Evolutionary conservation across 2,329 filamentous ascomycete species (phyloP).

Genomic region (Cladorrhinum sp.): DNA sequence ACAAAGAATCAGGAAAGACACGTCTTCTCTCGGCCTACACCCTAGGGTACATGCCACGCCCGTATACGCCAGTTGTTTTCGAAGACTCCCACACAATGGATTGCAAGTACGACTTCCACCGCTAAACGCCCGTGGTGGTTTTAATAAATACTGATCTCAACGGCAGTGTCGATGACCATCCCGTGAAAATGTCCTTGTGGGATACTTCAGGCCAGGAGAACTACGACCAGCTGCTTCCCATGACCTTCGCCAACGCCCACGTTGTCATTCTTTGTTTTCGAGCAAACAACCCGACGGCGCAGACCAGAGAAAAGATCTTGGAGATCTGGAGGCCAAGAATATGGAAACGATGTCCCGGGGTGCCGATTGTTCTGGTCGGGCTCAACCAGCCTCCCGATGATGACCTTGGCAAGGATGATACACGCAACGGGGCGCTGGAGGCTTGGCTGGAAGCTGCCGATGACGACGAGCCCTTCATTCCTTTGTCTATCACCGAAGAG

Average conservation of each 20-base stretch:
- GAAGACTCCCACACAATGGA: neutral
- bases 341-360: neutral
- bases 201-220: neutral
- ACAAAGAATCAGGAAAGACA: neutral
- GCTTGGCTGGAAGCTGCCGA: neutral
- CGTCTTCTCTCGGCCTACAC: neutral
- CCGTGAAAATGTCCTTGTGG: neutral
- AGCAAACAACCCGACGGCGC: neutral
- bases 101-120: neutral
- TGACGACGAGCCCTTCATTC: neutral
- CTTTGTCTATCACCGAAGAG: neutral
- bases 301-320: neutral
- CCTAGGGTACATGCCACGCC: neutral
- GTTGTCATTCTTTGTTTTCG: neutral
- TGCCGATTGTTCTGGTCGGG: neutral
- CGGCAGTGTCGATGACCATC: neutral
- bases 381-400: neutral
- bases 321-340: neutral
- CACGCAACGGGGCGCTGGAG: neutral
- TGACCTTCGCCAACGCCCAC: neutral
- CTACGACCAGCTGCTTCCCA: neutral
- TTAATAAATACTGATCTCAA: too few relatives aligned
- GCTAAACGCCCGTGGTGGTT: neutral
- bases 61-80: neutral
- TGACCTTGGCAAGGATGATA: neutral